Evolutionary conservation across 371 early-diverging fungal genomes (phyloP), one percentile per base, ranked within the genome.

Genomic region (Lichtheimia ornata): DNA sequence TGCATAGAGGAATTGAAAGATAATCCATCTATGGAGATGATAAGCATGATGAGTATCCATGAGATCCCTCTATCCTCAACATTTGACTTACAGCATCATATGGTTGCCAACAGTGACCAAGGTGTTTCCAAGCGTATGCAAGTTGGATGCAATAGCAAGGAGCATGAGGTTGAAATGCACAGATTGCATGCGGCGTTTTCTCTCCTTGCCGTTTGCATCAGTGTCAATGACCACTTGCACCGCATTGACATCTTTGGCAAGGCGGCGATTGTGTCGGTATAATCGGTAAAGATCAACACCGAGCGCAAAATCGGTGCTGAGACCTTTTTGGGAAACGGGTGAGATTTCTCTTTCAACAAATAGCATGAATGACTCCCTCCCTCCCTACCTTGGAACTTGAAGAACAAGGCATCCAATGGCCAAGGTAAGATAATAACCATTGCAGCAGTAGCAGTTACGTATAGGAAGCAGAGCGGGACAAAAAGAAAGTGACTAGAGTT

Each of bases 341-440:
- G 11, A 35, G 11, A 6, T 30, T 30, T 2, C 3, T 30, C 9
- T 2, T 35, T 11, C 11, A 35, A 1, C 35, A 9, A 9, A 35
- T 2, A 35, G 11, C 6, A 35, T 35, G 11, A 11, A 35, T 35
- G 35, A 35, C 35, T 9, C 2, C 11, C 22, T 22, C 1, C 22
- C 22, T 22, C 22, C 22, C 35, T 35, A 35, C 35, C 35, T 63
- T 80, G 81, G 61, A 73, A 76, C 41, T 80, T 78, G 71, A 83
- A 83, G 58, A 77, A 80, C 20, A 83, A 55, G 15, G 79, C 83
- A 55, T 83, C 83, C 40, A 72, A 22, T 11, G 83, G 83, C 83
- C 83, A 83, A 13, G 67, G 64, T 17, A 70, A 49, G 14, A 72
- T 59, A 55, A 78, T 66, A 9, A 72, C 70, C 18, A 72, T 27